These are phyloP conservation scores for Lentithecium fluviatile DNA, from an alignment of 495 filamentous ascomycete genomes.

Conservation along the genomic window DNA sequence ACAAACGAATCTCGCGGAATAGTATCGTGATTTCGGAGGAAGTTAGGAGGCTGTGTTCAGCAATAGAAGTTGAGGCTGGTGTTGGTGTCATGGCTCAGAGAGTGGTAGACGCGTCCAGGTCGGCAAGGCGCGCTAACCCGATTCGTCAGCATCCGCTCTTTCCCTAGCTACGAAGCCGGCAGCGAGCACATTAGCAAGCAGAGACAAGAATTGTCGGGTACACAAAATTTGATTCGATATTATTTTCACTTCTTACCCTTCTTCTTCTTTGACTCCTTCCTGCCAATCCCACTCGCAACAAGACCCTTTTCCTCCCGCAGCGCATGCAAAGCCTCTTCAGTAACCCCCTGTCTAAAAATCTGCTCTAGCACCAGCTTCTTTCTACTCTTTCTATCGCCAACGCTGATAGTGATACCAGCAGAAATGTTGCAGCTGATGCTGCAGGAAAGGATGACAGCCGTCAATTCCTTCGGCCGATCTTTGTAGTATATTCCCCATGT, in stretches of 20 bases:
- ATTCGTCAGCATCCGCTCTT: too few relatives aligned
- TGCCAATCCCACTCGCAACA: constrained; percentile 10
- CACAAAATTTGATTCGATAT: too few relatives aligned
- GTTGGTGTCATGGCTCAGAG: too few relatives aligned
- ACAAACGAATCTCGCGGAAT: too few relatives aligned
- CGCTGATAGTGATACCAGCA: constrained; percentile 67
- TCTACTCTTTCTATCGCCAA: constrained; percentile 68
- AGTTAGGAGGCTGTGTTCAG: too few relatives aligned
- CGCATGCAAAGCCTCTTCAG: constrained; percentile 67
- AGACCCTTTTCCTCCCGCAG: constrained; percentile 42
- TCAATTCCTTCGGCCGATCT: constrained; percentile 64
- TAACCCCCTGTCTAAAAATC: constrained; percentile 69
- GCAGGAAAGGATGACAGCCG: constrained; percentile 73
- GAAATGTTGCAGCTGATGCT: constrained; percentile 71
- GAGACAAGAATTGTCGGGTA: too few relatives aligned
- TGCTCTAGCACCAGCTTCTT: constrained; percentile 80
- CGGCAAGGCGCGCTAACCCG: too few relatives aligned
- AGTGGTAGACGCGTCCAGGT: too few relatives aligned
- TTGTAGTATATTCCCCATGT: constrained; percentile 71
- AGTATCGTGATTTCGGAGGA: too few relatives aligned
- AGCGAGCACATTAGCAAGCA: too few relatives aligned
- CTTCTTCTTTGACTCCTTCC: neutral
- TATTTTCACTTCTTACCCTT: neutral
- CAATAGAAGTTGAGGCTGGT: too few relatives aligned
- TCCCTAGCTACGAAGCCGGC: too few relatives aligned